Evolutionary conservation across 257 asterid genomes (phyloP), one percentile per base, ranked within the genome.

Genomic region (Fraxinus cuspidata): DNA sequence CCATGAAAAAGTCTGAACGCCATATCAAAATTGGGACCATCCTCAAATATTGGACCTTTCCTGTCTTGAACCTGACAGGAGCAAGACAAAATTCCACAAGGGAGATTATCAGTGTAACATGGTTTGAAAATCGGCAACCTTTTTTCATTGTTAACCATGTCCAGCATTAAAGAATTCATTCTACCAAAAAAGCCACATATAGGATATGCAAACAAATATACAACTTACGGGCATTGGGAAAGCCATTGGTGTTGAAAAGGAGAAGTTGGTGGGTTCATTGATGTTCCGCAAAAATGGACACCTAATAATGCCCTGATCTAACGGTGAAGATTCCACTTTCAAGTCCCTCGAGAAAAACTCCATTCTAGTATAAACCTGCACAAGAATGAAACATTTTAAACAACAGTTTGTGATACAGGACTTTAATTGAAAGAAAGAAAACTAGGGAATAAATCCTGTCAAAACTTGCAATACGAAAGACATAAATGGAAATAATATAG

Each of bases 1-100:
- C 99, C 99, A 74, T 94, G 99, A 88, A 94, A 94, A 81, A 92
- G 90, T 83, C 92, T 89, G 82, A 94, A 94, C 23, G 99, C 97
- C 89, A 80, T 85, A 74, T 90, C 96, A 83, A 94, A 94, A 85
- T 94, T 92, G 81, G 95, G 92, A 70, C 95, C 99, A 87, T 94
- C 99, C 92, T 92, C 97, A 79, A 92, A 94, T 77, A 94, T 92
- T 47, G 99, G 99, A 74, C 99, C 97, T 81, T 90, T 92, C 64
- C 81, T 89, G 71, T 88, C 95, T 42, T 72, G 80, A 15, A 25
- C 84, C 99, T 91, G 87, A 82, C 69, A 75, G 76, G 40, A 75
- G 53, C 51, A 70, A 67, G 77, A 53, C 18, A 83, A 74, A 28
- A 73, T 16, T 66, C 75, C 40, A 40, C 27, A 70, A 28, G 42